Base-by-base conservation (phyloP, 2,329 filamentous ascomycete species). In the Arthroderma sp. region DNA sequence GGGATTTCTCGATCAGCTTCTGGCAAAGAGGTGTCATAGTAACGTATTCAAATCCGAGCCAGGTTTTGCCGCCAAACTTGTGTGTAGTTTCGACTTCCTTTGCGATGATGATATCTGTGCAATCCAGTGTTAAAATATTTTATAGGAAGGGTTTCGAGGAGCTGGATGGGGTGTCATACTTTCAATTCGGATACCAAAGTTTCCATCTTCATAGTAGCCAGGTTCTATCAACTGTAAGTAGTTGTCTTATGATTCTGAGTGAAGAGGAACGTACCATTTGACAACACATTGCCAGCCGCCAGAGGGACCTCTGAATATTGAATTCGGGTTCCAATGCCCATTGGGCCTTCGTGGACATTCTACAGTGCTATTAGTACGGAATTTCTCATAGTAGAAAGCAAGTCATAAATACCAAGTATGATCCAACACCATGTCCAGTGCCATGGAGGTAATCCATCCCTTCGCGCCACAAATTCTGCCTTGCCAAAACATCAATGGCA, bases 301-400 rank as follows among this genome's bases (percentile, higher is more conserved):
- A 98, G 73, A 0, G 91, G 75, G 4, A 96, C 88, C 60, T 98
- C 91, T 0, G 86, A 82, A 60, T 89, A 95, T 56, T 93, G 85
- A 34, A 93, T 78, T 38, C 91, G 77, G 6, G 88, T 95, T 29
- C 91, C 91, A 49, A 98, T 93, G 15, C 91, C 91, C 50, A 98
- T 94, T 1, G 91, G 91, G 0, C 91, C 91, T 66, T 98, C 91
- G 60, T 98, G 91, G 0, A 98, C 91, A 54, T 98, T 98, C 57
- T 71, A 43, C 2, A 7, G 15, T 39, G 28, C 30, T 27, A 48
- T 40, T 33, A 15, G 4, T 32, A 9, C 7, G 15, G 48, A 8
- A 7, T 1, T 22, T 3, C 15, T 22, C 15, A 22, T 15, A 9
- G 9, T 31, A 42, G 29, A 10, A 4, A 2, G 36, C 7, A 22